Conservation (phyloP, 1,284 basidiomycete genomes). For the Cutaneotrichosporon cyanovorans region DNA sequence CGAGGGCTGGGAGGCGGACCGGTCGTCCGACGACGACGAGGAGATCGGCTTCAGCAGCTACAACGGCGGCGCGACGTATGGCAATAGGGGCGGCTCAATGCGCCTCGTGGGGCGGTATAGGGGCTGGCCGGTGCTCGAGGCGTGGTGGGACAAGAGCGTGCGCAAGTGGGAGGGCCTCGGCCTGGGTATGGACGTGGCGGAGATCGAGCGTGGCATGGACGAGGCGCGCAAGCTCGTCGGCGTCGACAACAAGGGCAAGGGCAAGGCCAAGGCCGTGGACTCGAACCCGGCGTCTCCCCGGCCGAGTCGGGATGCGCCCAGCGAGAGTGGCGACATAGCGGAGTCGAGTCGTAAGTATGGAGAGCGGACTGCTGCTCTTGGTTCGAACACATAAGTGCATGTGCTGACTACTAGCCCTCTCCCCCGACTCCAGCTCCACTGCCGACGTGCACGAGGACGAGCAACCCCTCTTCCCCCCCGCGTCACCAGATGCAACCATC, state of each 20-base stretch:
- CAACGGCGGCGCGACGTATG: slow-evolving; percentile 64
- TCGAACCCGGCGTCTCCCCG: too few species aligned
- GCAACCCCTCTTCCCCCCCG: slow-evolving; percentile 32
- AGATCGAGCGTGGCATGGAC: slow-evolving; percentile 36
- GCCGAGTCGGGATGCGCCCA: background rate
- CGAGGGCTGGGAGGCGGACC: slow-evolving; percentile 73
- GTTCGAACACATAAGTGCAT: too few species aligned
- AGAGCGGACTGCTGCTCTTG: too few species aligned
- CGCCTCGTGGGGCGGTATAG: slow-evolving; percentile 71
- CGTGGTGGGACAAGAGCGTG: slow-evolving; percentile 78
- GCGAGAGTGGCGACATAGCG: slow-evolving; percentile 16
- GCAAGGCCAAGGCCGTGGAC: slow-evolving; percentile 1
- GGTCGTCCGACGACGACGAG: slow-evolving; percentile 51
- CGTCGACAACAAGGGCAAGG: slow-evolving; percentile 26
- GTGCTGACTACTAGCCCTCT: background rate
- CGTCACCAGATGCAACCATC: slow-evolving; percentile 31
- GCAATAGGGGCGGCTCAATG: slow-evolving; percentile 55
- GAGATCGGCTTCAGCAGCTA: slow-evolving; percentile 81
- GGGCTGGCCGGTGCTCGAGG: slow-evolving; percentile 84
- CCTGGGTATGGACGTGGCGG: slow-evolving; percentile 51
- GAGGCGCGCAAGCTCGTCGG: slow-evolving; percentile 32
- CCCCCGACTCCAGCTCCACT: slow-evolving; percentile 15
- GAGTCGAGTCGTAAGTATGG: slow-evolving; percentile 22
- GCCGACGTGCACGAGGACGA: slow-evolving; percentile 25
- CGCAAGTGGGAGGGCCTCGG: slow-evolving; percentile 75